phyloP scores from a whole-genome alignment of 2,329 filamentous ascomycete species.

The Colletotrichum spinosum region DNA sequence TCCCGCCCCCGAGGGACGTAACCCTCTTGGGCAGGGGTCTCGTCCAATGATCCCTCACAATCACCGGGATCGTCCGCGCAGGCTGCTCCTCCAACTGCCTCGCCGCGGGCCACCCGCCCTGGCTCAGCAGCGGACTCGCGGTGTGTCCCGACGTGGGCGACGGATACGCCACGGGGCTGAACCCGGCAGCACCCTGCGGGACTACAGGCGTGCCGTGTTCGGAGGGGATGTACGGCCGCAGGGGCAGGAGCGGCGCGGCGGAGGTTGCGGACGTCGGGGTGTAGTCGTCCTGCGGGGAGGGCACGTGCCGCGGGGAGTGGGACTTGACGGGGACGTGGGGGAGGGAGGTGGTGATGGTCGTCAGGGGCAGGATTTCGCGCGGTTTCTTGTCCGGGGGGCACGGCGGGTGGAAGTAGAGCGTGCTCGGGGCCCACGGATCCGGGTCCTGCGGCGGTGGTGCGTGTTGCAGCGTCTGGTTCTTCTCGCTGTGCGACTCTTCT shows the following conservation, averaged over 20 bases:
- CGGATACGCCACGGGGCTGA: conserved; percentile 27
- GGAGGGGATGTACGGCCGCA: conserved; percentile 44
- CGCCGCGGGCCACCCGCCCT: conserved; percentile 34
- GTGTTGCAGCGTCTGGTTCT: conserved; percentile 36
- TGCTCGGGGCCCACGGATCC: conserved; percentile 1
- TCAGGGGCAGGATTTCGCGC: conserved; percentile 14
- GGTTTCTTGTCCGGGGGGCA: conserved; percentile 21
- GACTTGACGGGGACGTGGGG: conserved; percentile 25
- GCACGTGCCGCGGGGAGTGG: conserved; percentile 27
- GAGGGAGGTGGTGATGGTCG: conserved; percentile 32
- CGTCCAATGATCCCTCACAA: conserved; percentile 13
- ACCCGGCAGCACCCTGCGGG: conserved; percentile 25
- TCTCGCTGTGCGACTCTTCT: conserved; percentile 40
- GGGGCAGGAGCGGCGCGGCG: conserved; percentile 48
- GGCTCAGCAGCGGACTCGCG: conserved; percentile 37
- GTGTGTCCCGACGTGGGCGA: conserved; percentile 31
- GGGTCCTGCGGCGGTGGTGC: neutral
- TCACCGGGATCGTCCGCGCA: conserved; percentile 5
- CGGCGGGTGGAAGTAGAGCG: neutral
- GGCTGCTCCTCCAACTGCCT: neutral
- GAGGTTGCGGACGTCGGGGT: conserved; percentile 50
- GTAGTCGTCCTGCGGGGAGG: conserved; percentile 38
- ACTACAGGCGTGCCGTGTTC: conserved; percentile 43
- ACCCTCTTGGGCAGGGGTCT: conserved; percentile 32
- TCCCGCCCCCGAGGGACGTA: conserved; percentile 38